These are phyloP conservation scores for Candida schatavii DNA, from an alignment of 805 yeast genomes.

Conservation along the genomic window DNA sequence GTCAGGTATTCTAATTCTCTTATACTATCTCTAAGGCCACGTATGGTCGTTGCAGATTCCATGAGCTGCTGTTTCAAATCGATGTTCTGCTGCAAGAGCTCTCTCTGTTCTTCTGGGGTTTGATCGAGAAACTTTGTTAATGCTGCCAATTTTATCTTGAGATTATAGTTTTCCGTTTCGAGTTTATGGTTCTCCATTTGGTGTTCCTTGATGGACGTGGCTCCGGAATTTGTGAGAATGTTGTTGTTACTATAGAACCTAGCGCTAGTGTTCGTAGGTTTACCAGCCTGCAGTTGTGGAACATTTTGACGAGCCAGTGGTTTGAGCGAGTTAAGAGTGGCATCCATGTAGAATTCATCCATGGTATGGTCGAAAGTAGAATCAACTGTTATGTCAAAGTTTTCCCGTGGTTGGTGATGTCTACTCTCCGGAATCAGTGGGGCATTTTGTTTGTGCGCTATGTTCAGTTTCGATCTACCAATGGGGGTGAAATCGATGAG, in stretches of 20 bases:
- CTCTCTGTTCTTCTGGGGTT: conserved; percentile 41
- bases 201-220: conserved; percentile 20
- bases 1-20: conserved; percentile 8
- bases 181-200: conserved; percentile 22
- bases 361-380: conserved; percentile 10
- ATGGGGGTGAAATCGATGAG: conserved; percentile 17
- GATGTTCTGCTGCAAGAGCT: conserved; percentile 37
- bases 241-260: conserved; percentile 2
- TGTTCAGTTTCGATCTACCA: conserved; percentile 9
- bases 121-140: conserved; percentile 36
- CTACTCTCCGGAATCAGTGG: neutral
- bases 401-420: neutral
- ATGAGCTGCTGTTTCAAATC: conserved; percentile 26
- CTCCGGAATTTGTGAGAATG: conserved; percentile 9
- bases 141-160: conserved; percentile 43
- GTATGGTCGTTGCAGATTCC: conserved; percentile 13
- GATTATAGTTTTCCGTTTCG: conserved; percentile 41
- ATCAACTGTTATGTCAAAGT: conserved; percentile 5
- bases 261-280: neutral
- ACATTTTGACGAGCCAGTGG: conserved; percentile 6
- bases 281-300: neutral
- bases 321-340: conserved; percentile 8
- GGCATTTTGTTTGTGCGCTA: neutral
- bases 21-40: conserved; percentile 9
- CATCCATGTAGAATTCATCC: conserved; percentile 15